Base-by-base conservation (phyloP, 148 eudicot genomes). In the Amaranthus palmeri region DNA sequence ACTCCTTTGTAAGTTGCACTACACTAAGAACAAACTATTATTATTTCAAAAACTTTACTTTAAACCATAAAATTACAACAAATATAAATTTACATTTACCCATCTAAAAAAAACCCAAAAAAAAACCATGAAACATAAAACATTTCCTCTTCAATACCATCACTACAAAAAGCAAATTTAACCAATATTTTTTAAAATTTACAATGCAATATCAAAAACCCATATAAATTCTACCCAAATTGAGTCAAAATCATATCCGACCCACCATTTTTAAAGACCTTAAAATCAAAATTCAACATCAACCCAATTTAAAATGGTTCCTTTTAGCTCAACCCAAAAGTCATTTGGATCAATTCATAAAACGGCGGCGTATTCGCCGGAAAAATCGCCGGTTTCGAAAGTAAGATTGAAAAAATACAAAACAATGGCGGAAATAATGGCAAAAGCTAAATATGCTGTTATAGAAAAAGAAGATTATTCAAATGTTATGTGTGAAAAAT, bases 341-440 rank as follows among this genome's bases (percentile, higher is more conserved):
- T 54, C 48, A 2, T 64, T 47, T 7, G 77, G 81, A 4, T 54
- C 59, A 3, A 70, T 79, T 18, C 77, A 72, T 40, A 65, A 77
- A 47, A 79, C 73, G 54, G 70, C 44, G 65, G 77, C 77, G 46
- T 47, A 10, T 0, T 41, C 71, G 49, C 70, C 75, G 78, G 68
- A 44, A 18, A 52, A 53, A 5, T 15, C 55, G 17, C 45, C 66
- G 66, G 61, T 18, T 25, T 25, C 53, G 67, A 3, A 7, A n/a
- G 54, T 73, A 68, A 78, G 44, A 48, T 55, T 40, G 69, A 78
- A 52, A 72, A 90, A 83, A 68, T 83, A 45, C 63, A 80, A 77
- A 71, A 68, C 85, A 41, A 78, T 90, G 81, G 59, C n/a, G 18
- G 88, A 86, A 25, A 79, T 90, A 47, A 54, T 88, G 84, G 65